phyloP scores from a whole-genome alignment of 2,329 filamentous ascomycete species.

The Elsinoe fawcettii region DNA sequence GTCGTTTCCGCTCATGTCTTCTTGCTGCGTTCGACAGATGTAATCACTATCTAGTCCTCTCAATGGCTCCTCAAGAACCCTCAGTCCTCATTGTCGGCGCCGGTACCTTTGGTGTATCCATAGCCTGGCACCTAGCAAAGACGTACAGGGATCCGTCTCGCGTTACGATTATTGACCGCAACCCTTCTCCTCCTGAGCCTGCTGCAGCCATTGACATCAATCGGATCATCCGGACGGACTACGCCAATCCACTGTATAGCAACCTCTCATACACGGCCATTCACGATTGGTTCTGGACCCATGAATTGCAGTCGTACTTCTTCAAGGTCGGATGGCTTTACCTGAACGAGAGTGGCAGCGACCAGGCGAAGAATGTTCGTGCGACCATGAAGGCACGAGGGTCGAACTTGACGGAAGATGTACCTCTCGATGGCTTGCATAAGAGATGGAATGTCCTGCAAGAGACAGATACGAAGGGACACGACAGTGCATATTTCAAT shows the following conservation, averaged over 20 bases:
- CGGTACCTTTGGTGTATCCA: slow-evolving; percentile 59
- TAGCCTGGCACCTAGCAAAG: slow-evolving; percentile 54
- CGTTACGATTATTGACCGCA: slow-evolving; percentile 53
- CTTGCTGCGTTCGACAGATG: neutral
- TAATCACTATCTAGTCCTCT: neutral
- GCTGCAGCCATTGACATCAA: slow-evolving; percentile 29
- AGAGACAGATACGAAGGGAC: slow-evolving; percentile 32
- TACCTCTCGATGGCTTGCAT: slow-evolving; percentile 37
- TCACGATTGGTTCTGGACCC: slow-evolving; percentile 31
- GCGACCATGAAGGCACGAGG: slow-evolving; percentile 46
- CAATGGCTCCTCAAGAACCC: slow-evolving; percentile 6
- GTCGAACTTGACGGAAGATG: slow-evolving; percentile 33
- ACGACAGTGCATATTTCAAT: slow-evolving; percentile 42
- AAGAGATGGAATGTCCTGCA: slow-evolving; percentile 36
- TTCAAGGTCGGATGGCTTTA: slow-evolving; percentile 54
- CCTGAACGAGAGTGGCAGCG: slow-evolving; percentile 43
- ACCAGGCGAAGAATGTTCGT: slow-evolving; percentile 46
- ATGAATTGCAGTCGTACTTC: slow-evolving; percentile 38
- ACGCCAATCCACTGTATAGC: slow-evolving; percentile 24
- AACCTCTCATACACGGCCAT: slow-evolving; percentile 33
- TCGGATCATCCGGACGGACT: slow-evolving; percentile 28
- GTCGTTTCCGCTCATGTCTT: neutral
- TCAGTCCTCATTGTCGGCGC: slow-evolving; percentile 52
- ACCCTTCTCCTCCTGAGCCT: slow-evolving; percentile 41
- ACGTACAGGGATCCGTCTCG: slow-evolving; percentile 38